Evolutionary conservation across 139 green algal genomes (phyloP).

Genomic region (Coelastrella sp.): DNA sequence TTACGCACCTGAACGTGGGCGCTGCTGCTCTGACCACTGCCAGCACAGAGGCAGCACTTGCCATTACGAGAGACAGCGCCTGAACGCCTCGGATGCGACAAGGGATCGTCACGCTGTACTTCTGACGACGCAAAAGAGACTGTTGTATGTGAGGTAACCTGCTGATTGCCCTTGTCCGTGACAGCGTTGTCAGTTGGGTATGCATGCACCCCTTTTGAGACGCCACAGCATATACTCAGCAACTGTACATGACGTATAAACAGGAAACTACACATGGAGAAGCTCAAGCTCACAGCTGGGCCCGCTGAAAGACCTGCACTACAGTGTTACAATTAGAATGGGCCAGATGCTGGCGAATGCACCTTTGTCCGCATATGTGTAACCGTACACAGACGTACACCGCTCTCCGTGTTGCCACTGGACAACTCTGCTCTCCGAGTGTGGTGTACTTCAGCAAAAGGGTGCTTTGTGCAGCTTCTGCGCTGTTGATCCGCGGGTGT

Average conservation of each 20-base stretch:
- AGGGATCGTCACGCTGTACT: background rate
- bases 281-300: too few species aligned
- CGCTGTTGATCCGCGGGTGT: too few species aligned
- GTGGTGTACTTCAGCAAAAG: too few species aligned
- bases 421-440: too few species aligned
- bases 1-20: constrained; percentile 27
- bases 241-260: too few species aligned
- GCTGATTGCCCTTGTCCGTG: background rate
- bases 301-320: background rate
- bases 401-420: too few species aligned
- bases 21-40: constrained; percentile 36
- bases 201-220: background rate
- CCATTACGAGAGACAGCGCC: constrained; percentile 6
- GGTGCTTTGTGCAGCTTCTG: too few species aligned
- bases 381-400: too few species aligned
- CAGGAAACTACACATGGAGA: too few species aligned
- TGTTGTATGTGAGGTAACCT: background rate
- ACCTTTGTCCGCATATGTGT: too few species aligned
- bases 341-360: background rate
- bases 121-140: background rate
- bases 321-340: background rate
- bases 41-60: constrained; percentile 9
- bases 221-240: too few species aligned
- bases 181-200: background rate
- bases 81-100: background rate